phyloP scores from a whole-genome alignment of 139 green algal species.

The Axilococcus clingmanii region DNA sequence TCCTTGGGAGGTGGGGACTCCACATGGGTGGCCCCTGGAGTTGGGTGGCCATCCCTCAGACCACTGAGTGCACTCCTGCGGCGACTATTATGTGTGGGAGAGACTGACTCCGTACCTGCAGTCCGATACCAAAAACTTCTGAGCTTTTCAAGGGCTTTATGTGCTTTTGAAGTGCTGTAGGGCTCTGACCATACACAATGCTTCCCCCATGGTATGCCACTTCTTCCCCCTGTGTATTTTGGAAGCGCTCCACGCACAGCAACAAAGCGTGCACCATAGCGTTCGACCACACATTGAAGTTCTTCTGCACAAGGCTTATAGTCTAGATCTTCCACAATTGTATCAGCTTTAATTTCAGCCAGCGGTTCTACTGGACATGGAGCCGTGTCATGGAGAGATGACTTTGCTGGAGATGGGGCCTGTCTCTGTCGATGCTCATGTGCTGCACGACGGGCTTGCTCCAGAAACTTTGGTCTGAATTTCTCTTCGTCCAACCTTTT shows the following conservation, averaged over 20 bases:
- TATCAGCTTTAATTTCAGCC: not conserved
- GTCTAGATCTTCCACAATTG: not conserved
- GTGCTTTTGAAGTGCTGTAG: conserved; percentile 8
- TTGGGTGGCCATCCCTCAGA: not conserved
- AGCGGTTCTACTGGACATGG: not conserved
- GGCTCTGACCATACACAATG: conserved; percentile 27
- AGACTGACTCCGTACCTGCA: no score
- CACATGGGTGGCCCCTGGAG: not conserved
- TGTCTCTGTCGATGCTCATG: no score
- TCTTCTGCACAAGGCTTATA: not conserved
- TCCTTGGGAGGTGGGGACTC: conserved; percentile 5
- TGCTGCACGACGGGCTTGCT: not conserved
- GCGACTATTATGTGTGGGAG: not conserved
- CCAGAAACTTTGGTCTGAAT: not conserved
- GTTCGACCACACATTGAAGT: conserved; percentile 2
- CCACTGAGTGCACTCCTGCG: not conserved
- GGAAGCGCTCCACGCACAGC: conserved; percentile 5
- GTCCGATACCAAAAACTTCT: conserved; percentile 14
- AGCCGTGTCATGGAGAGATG: not conserved
- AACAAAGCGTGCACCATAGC: conserved; percentile 9
- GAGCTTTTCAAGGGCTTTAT: conserved; percentile 7
- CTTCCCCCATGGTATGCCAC: conserved; percentile 25
- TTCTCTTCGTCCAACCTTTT: not conserved
- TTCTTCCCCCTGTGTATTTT: conserved; percentile 20
- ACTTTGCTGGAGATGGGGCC: not conserved